Conservation (phyloP, 148 eudicot species). For the Gaultheria prostrata region DNA sequence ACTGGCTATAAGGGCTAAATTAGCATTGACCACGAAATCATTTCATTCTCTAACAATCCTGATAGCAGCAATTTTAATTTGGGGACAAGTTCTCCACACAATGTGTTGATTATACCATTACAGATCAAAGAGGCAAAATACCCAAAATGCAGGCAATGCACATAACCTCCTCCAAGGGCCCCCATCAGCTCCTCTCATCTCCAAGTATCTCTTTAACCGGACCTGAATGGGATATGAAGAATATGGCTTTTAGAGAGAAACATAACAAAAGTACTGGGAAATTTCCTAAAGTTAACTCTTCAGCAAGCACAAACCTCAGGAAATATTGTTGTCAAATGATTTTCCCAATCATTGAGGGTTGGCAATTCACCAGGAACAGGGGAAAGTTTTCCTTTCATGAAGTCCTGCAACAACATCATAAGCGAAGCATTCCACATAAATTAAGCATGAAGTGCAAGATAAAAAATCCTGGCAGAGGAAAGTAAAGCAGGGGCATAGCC, state of each 20-base stretch:
- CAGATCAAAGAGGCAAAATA: slow-evolving; percentile 25
- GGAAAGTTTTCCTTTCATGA: slow-evolving; percentile 86
- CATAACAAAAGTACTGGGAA: background rate
- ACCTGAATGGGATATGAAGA: slow-evolving; percentile 55
- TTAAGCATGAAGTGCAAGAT: background rate
- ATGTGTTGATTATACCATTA: background rate
- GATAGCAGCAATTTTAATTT: background rate
- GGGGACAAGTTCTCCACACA: background rate
- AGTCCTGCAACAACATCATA: slow-evolving; percentile 55
- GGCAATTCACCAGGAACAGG: slow-evolving; percentile 91
- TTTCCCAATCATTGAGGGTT: slow-evolving; percentile 93
- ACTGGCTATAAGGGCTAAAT: background rate
- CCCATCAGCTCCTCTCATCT: slow-evolving; percentile 99
- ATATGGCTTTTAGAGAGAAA: background rate
- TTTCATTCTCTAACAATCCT: background rate
- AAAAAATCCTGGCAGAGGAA: background rate
- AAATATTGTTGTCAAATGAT: slow-evolving; percentile 93
- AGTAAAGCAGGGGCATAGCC: background rate
- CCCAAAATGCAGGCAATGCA: slow-evolving; percentile 99
- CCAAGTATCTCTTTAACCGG: slow-evolving; percentile 91
- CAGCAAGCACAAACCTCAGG: slow-evolving; percentile 66
- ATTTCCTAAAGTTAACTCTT: background rate
- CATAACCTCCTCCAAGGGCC: slow-evolving; percentile 98
- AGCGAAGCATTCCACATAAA: background rate
- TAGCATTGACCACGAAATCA: background rate